Conservation (phyloP, 257 asterid genomes). For the Penstemon davidsonii region DNA sequence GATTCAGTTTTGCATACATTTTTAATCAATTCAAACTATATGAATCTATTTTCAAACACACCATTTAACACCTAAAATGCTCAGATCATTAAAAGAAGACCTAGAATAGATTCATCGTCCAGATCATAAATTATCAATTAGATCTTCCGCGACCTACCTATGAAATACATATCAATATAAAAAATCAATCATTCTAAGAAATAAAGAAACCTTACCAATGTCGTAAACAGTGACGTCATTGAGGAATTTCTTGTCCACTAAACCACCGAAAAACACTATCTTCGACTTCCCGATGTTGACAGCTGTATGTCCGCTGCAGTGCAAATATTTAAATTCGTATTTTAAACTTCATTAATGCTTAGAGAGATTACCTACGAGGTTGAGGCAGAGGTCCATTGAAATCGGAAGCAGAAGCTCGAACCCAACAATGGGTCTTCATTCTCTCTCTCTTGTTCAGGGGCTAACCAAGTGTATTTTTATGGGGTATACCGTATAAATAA, state of each 20-base stretch:
- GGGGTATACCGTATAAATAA: not conserved
- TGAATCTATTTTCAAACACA: not conserved
- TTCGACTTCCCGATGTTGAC: slow-evolving; percentile 89
- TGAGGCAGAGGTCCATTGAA: slow-evolving; percentile 71
- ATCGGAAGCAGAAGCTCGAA: slow-evolving; percentile 81
- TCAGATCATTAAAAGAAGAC: slow-evolving; percentile 3
- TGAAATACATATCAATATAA: not conserved
- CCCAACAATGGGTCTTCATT: slow-evolving; percentile 83
- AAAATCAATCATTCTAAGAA: not conserved
- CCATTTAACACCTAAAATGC: not conserved
- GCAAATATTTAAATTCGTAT: not conserved
- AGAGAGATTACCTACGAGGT: slow-evolving; percentile 68
- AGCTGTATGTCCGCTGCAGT: slow-evolving; percentile 84
- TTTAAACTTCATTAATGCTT: not conserved
- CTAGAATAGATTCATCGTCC: not conserved
- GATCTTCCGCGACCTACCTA: slow-evolving; percentile 7
- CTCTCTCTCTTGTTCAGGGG: slow-evolving; percentile 24
- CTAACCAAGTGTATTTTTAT: not conserved
- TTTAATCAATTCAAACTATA: slow-evolving; percentile 3
- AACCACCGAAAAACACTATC: slow-evolving; percentile 84
- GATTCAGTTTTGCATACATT: not conserved
- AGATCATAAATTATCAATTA: not conserved
- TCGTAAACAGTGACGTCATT: slow-evolving; percentile 73
- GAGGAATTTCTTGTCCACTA: slow-evolving; percentile 81
- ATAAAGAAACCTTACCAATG: slow-evolving; percentile 51